A percentile compares a stretch with the other conserved stretches of the same genome.
Evolutionary conservation across 2,329 filamentous ascomycete genomes (phyloP).

Genomic region (Trichocomaceae sp.): DNA sequence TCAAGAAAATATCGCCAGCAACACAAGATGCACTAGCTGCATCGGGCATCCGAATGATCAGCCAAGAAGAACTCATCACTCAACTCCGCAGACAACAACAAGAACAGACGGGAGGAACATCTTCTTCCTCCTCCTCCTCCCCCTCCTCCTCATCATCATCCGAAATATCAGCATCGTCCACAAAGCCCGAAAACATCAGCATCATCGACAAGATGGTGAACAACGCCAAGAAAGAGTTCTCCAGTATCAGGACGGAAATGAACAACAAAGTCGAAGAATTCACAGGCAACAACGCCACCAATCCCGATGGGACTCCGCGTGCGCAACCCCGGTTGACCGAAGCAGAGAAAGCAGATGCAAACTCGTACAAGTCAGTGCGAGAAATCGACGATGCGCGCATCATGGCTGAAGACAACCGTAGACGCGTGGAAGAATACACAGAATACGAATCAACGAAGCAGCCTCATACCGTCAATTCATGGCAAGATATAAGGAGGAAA

Average conservation of each 20-base stretch:
- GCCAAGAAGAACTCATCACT: not conserved
- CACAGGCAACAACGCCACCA: conserved; percentile 19
- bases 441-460: not conserved
- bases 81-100: conserved; percentile 9
- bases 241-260: conserved; percentile 21
- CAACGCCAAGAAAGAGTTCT: conserved; percentile 22
- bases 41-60: conserved; percentile 2
- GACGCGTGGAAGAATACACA: not conserved
- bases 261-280: conserved; percentile 19
- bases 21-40: not conserved
- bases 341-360: conserved; percentile 5
- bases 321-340: conserved; percentile 8
- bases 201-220: conserved; percentile 33
- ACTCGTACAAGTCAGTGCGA: conserved; percentile 5
- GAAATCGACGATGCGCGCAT: conserved; percentile 8
- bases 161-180: conserved; percentile 7
- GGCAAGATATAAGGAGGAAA: conserved; percentile 3
- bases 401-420: not conserved
- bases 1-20: not conserved
- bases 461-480: not conserved
- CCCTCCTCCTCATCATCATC: not conserved
- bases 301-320: conserved; percentile 16
- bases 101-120: conserved; percentile 6
- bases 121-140: not conserved
- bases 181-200: conserved; percentile 16